These are phyloP conservation scores for Solanum sitiens DNA, from an alignment of 257 asterid species.

Conservation along the genomic window DNA sequence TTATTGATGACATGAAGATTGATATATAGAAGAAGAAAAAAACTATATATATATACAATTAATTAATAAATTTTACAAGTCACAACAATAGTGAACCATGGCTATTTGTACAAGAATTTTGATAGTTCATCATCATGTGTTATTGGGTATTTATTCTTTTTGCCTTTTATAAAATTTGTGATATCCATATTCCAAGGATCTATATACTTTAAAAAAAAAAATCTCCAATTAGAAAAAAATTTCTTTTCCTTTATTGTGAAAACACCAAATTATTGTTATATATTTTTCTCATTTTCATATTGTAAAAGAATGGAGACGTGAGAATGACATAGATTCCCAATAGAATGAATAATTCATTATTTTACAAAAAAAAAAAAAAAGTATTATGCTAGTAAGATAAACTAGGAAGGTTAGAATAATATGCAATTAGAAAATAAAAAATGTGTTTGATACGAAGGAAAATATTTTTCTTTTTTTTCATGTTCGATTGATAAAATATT, in stretches of 20 bases:
- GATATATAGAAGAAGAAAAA: not conserved
- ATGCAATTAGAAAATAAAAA: too few species aligned
- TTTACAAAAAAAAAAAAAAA: too few species aligned
- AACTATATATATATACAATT: not conserved
- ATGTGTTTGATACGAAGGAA: too few species aligned
- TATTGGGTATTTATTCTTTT: not conserved
- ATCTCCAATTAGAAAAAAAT: not conserved
- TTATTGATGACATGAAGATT: constrained; percentile 17
- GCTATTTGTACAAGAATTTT: not conserved
- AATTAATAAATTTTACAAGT: not conserved
- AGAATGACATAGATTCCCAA: too few species aligned
- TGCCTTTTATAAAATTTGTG: not conserved
- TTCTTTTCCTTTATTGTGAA: not conserved
- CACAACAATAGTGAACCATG: not conserved
- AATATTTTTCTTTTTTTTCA: too few species aligned
- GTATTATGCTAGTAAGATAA: too few species aligned
- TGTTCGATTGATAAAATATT: too few species aligned
- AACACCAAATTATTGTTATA: not conserved
- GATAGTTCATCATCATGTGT: not conserved
- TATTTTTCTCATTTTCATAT: not conserved
- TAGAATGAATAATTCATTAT: not conserved
- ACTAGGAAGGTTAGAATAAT: too few species aligned
- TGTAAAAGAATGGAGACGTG: not conserved
- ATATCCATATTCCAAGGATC: not conserved
- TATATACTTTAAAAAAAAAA: not conserved